Base-by-base conservation (phyloP, 345 rosid species). In the Draba incana region DNA sequence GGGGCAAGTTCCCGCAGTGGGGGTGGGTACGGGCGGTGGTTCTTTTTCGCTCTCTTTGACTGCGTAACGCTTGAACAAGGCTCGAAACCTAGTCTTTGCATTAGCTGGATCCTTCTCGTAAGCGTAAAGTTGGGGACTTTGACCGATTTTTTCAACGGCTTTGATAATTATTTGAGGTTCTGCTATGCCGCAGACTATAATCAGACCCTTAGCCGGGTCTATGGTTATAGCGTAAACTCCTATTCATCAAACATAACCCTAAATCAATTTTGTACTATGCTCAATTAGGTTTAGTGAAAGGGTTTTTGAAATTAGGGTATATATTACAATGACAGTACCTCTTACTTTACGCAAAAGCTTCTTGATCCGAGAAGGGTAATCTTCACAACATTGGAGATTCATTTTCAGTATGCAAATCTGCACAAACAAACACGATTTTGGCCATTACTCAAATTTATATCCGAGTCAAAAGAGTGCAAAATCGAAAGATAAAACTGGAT, bases 171-270 rank as follows among this genome's bases (percentile, higher is more conserved):
- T 10, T 2, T 4, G 35, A 47, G 71, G 70, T 1, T 57, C 52
- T 28, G 52, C 71, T 10, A 46, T 48, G 39, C 71, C 71, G 12
- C 46, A 41, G 60, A 72, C 58, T 53, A 72, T 23, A 27, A 72
- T 10, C 1, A 72, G 45, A 64, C 71, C 65, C 10, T 65, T 64
- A 3, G 8, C 13, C 3, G 71, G 71, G 25, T 30, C 64, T 28
- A 72, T 57, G 66, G 47, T 64, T 20, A 65, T 64, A 24, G 70
- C 65, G 38, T 72, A 56, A 55, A 72, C 65, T 54, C 69, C 69
- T 62, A 31, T 39, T 44, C 20, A 44, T 44, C 20, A 20, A 24
- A 47, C 25, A 46, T 4, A 20, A 46, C 51, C 25, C 1, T 15
- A 46, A 46, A 46, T 46, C 38, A 35, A 1, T 8, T 35, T 7